Percentiles rank a stretch among this genome's conserved stretches.
These are phyloP conservation scores for Penicillium capsulatum DNA, from an alignment of 2,329 filamentous ascomycete genomes.

Conservation along the genomic window DNA sequence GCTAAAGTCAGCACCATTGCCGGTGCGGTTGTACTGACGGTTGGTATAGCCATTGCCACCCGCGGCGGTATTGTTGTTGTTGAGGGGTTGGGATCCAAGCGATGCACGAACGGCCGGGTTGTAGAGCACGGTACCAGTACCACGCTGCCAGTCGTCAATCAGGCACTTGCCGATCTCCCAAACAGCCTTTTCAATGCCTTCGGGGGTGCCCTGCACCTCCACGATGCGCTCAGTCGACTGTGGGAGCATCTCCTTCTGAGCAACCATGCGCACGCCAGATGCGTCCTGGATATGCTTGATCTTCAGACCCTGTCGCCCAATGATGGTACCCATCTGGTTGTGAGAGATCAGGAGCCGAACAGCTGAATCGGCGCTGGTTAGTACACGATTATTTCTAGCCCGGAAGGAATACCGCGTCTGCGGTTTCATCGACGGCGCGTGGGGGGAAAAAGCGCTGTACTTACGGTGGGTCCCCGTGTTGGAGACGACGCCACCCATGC, in stretches of 20 bases:
- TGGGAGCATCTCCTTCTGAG: slow-evolving; percentile 98
- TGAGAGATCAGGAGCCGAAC: slow-evolving; percentile 98
- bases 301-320: slow-evolving; percentile 91
- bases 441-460: slow-evolving; percentile 35
- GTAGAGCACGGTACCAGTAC: slow-evolving; percentile 94
- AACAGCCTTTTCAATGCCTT: slow-evolving; percentile 89
- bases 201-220: slow-evolving; percentile 89
- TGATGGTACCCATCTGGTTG: slow-evolving; percentile 99
- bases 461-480: slow-evolving; percentile 92
- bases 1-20: slow-evolving; percentile 96
- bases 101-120: slow-evolving; percentile 91
- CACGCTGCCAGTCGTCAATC: slow-evolving; percentile 95
- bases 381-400: neutral
- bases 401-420: neutral
- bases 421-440: neutral
- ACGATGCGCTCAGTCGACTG: slow-evolving; percentile 98
- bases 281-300: slow-evolving; percentile 99
- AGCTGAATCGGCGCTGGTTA: slow-evolving; percentile 51
- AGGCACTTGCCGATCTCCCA: slow-evolving; percentile 99
- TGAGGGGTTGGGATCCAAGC: slow-evolving; percentile 52
- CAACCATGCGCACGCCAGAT: slow-evolving; percentile 97
- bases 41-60: slow-evolving; percentile 50
- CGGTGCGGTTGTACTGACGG: slow-evolving; percentile 82
- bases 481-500: slow-evolving; percentile 86
- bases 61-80: slow-evolving; percentile 49